These are phyloP conservation scores for Pyrenophora tritici-repentis DNA, from an alignment of 2,329 filamentous ascomycete genomes.

Conservation along the genomic window DNA sequence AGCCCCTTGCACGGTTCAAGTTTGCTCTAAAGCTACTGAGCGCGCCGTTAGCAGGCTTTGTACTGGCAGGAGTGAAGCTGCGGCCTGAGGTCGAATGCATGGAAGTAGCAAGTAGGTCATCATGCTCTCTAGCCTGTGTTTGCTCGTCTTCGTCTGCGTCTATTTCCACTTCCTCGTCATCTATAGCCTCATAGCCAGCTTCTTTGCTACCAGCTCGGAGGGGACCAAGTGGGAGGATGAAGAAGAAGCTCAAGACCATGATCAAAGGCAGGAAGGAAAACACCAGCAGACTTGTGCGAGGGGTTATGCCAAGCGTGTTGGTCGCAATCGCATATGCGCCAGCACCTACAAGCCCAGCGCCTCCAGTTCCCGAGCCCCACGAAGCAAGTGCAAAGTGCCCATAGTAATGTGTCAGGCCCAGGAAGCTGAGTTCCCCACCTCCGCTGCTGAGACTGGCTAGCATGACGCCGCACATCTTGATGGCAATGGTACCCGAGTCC, in stretches of 20 bases:
- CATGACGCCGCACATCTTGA: constrained; percentile 81
- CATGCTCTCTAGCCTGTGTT: constrained; percentile 42
- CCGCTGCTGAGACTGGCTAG: constrained; percentile 85
- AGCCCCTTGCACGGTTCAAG: constrained; percentile 67
- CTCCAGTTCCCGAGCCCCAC: constrained; percentile 92
- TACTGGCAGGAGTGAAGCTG: constrained; percentile 27
- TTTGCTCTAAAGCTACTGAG: constrained; percentile 52
- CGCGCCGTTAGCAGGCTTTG: constrained; percentile 18
- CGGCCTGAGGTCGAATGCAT: constrained; percentile 38
- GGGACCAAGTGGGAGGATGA: constrained; percentile 72
- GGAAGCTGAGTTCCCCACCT: constrained; percentile 85
- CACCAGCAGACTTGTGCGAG: constrained; percentile 73
- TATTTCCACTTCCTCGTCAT: constrained; percentile 40
- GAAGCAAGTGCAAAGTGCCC: constrained; percentile 83
- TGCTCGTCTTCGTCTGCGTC: constrained; percentile 22
- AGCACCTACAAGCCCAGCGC: constrained; percentile 83
- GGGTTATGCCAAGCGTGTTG: constrained; percentile 75
- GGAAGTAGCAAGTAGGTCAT: constrained; percentile 44
- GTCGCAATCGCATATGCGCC: constrained; percentile 87
- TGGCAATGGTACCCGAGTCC: constrained; percentile 64
- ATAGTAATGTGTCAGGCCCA: constrained; percentile 92
- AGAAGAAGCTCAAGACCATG: constrained; percentile 87
- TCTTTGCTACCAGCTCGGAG: constrained; percentile 56
- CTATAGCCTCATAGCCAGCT: constrained; percentile 60
- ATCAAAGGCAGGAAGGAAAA: constrained; percentile 79